phyloP scores from a whole-genome alignment of 2,329 filamentous ascomycete species.

The Incumbomyces delicatus region DNA sequence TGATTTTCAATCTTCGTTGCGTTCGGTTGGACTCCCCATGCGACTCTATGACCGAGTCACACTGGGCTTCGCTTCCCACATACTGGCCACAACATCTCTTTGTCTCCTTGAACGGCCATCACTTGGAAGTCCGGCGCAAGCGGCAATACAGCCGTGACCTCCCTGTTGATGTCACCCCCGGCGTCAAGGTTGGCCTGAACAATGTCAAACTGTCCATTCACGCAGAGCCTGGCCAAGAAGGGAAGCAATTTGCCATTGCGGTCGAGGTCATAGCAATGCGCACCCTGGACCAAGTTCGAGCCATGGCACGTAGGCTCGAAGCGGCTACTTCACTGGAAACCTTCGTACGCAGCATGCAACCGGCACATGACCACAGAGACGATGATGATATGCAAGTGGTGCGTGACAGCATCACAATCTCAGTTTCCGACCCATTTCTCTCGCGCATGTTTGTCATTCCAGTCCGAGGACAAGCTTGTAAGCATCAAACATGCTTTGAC shows the following conservation, averaged over 20 bases:
- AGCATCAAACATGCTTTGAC: constrained; percentile 83
- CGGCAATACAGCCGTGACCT: constrained; percentile 65
- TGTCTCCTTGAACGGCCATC: constrained; percentile 53
- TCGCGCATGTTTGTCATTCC: constrained; percentile 58
- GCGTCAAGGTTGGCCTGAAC: constrained; percentile 53
- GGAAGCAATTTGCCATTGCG: constrained; percentile 47
- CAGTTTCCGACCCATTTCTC: constrained; percentile 59
- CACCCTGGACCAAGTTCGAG: constrained; percentile 30
- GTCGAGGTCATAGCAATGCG: constrained; percentile 59
- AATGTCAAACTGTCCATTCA: constrained; percentile 45
- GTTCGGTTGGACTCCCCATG: not conserved
- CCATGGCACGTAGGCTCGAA: constrained; percentile 32
- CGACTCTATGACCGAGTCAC: constrained; percentile 29
- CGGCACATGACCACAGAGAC: constrained; percentile 36
- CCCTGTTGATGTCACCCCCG: constrained; percentile 60
- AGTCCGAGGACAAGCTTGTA: constrained; percentile 59
- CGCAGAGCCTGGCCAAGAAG: constrained; percentile 26
- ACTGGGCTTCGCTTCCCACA: constrained; percentile 57
- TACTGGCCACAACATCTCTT: constrained; percentile 64
- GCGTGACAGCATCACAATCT: constrained; percentile 49
- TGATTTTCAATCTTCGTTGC: constrained; percentile 1
- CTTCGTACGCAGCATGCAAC: constrained; percentile 36
- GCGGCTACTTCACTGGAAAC: constrained; percentile 43
- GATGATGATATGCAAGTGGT: constrained; percentile 57
- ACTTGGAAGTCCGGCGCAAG: constrained; percentile 53